phyloP scores from a whole-genome alignment of 192 early-diverging fungal species.

The Coemansia sp. region DNA sequence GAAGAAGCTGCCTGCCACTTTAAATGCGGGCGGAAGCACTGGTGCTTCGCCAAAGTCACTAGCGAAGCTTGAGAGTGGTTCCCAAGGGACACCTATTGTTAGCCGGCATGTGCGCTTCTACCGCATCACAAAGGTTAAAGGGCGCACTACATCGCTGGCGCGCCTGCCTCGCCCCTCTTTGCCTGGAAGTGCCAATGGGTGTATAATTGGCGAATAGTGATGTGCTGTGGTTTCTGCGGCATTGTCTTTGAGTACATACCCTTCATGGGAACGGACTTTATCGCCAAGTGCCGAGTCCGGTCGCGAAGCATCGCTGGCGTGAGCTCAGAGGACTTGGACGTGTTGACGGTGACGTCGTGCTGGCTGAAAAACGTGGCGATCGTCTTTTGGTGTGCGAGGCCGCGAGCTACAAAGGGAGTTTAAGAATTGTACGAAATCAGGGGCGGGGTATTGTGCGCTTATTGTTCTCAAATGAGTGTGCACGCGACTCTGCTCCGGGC shows the following conservation, averaged over 20 bases:
- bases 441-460: too few species aligned
- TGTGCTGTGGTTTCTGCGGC: background rate
- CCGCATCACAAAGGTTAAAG: background rate
- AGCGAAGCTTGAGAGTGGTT: background rate
- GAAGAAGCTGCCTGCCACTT: background rate
- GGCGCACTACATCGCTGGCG: background rate
- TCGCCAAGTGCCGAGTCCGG: slow-evolving; percentile 47
- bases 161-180: background rate
- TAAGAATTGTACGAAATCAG: background rate
- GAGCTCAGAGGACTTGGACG: slow-evolving; percentile 47
- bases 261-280: slow-evolving; percentile 39
- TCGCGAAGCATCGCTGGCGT: slow-evolving; percentile 45
- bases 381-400: slow-evolving; percentile 48
- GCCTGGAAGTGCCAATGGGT: too few species aligned
- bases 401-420: slow-evolving; percentile 33
- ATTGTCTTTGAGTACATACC: slow-evolving; percentile 24
- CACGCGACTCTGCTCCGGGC: background rate
- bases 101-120: slow-evolving; percentile 1
- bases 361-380: slow-evolving; percentile 44
- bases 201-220: background rate
- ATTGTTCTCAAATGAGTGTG: too few species aligned
- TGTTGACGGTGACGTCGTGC: slow-evolving; percentile 52
- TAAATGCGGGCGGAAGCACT: background rate
- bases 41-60: background rate
- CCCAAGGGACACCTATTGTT: too few species aligned